Base-by-base conservation (phyloP, 1,284 basidiomycete genomes). In the Cryptococcus maquisensis region DNA sequence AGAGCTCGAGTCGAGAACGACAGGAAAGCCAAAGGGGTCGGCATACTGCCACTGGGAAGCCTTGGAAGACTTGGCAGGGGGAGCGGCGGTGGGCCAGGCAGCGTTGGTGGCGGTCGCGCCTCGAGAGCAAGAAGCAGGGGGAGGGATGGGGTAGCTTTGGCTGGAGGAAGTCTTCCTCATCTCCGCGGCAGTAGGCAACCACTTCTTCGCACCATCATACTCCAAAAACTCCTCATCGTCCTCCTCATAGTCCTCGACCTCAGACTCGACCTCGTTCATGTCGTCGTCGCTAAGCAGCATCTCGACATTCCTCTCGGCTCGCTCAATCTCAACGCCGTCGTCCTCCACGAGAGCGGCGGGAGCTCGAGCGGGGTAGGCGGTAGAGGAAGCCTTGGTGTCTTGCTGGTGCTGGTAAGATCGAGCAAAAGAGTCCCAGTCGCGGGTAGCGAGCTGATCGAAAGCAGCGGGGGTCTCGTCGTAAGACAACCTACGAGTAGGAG, bases 151-250 rank as follows among this genome's bases (percentile, higher is more conserved):
- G 28, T 32, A 6, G 28, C 39, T 62, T 4, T 57, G 61, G 45
- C 56, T 54, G 10, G 67, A 68, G 10, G 43, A 28, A 13, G 62
- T 59, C 42, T 65, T 62, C 43, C 56, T 47, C 12, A 64, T 28
- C 28, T 66, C 57, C 13, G 61, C 51, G 18, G 51, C 44, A 13
- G 62, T 37, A 39, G 66, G 64, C 38, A 65, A 41, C 63, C 63
- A 68, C 21, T 54, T 51, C 39, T 57, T 54, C 16, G 67, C 67
- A 16, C 67, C 67, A 46, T 69, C 67, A 43, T 69, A 69, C 21
- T 69, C 67, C 41, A 66, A 36, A 39, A 63, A 69, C 47, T 67
- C 66, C 38, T 65, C 62, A 18, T 64, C 63, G 36, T 57, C 64
- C 4, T 60, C 57, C 6, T 59, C 59, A 13, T 51, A 47, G 18